phyloP scores from a whole-genome alignment of 1,284 basidiomycete genomes.

The Coniferiporia sulphurascens region DNA sequence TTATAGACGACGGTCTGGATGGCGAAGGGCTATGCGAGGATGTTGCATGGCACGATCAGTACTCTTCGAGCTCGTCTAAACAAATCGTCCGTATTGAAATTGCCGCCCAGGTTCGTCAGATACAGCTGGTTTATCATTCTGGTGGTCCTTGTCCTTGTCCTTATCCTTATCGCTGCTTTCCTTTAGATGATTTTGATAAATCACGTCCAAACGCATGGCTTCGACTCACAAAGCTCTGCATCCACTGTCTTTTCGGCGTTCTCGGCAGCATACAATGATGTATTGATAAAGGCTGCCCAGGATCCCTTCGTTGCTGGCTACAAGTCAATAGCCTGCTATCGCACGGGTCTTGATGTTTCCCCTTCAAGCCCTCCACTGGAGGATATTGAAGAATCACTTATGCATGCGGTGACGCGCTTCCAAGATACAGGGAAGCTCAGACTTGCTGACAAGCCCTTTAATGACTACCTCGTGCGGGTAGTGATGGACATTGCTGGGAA shows the following conservation, averaged over 20 bases:
- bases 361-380: constrained; percentile 20
- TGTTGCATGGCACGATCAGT: constrained; percentile 56
- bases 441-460: constrained; percentile 55
- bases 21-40: constrained; percentile 44
- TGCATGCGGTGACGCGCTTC: constrained; percentile 29
- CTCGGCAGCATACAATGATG: constrained; percentile 27
- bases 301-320: constrained; percentile 57
- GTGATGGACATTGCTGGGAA: constrained; percentile 47
- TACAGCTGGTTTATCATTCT: background rate
- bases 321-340: constrained; percentile 72
- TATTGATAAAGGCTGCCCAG: constrained; percentile 32
- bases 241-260: constrained; percentile 30
- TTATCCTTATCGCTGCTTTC: background rate
- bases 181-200: constrained; percentile 33
- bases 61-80: constrained; percentile 46
- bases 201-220: background rate
- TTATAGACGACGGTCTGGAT: constrained; percentile 68
- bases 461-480: constrained; percentile 60
- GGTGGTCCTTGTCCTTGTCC: background rate
- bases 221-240: constrained; percentile 4
- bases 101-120: constrained; percentile 52
- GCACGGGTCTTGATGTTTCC: constrained; percentile 59
- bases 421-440: constrained; percentile 37
- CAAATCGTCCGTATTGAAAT: constrained; percentile 64
- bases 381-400: constrained; percentile 29